A percentile compares a stretch with the other conserved stretches of the same genome.
phyloP scores from a whole-genome alignment of 169 alveolate genomes.

The Plasmodium billcollinsi region DNA sequence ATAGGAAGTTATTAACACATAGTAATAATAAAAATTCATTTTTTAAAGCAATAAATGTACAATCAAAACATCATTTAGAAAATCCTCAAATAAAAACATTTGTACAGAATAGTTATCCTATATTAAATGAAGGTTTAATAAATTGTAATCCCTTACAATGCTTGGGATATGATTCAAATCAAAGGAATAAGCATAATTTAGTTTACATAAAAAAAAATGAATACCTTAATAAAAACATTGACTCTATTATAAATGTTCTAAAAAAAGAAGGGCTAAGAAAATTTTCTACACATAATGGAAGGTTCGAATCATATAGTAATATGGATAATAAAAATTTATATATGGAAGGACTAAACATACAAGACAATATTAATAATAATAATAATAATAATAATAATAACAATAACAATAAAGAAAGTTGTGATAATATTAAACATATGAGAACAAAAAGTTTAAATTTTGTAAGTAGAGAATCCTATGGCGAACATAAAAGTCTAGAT shows the following conservation, averaged over 20 bases:
- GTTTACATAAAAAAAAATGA: neutral
- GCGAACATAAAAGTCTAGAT: neutral
- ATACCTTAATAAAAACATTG: constrained; percentile 13
- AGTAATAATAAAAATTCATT: neutral
- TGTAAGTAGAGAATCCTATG: neutral
- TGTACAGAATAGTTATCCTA: constrained; percentile 11
- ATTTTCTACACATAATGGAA: constrained; percentile 1
- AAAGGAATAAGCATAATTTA: neutral
- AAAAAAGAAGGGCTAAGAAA: constrained; percentile 31
- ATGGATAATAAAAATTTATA: no score
- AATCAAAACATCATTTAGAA: no score
- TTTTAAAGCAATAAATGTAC: no score
- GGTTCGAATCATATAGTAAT: no score
- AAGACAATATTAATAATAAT: neutral
- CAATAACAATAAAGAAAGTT: neutral
- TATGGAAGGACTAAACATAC: neutral
- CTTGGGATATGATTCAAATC: neutral
- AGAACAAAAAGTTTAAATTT: constrained; percentile 24
- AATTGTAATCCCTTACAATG: constrained; percentile 20
- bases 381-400: neutral
- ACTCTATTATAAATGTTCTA: neutral
- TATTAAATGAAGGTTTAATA: constrained; percentile 4
- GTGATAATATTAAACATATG: neutral
- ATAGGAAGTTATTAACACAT: neutral
- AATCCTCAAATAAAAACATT: neutral